Evolutionary conservation across 768 basidiomycete species (phyloP), one percentile per base, ranked within the genome.

Genomic region (Termitomyces sp.): DNA sequence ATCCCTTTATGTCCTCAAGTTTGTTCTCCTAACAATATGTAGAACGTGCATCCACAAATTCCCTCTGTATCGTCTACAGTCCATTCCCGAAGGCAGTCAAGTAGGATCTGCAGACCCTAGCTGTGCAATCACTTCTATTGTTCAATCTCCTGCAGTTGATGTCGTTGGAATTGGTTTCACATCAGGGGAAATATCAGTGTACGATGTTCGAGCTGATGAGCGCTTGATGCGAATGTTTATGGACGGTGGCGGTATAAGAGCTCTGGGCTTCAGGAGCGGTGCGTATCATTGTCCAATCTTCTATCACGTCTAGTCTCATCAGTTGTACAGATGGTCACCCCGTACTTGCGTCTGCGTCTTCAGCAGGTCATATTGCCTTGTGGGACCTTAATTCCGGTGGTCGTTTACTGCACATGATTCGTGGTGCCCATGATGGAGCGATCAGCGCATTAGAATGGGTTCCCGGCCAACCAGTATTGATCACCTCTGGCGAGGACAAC

Each of bases 91-190:
- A 70, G 46, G 66, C 45, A 28, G 11, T 11, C 55, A 55, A 24
- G 38, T 36, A 22, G 65, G 69, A 12, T 57, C 66, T 46, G 68
- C 64, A 62, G 74, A 57, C 60, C 70, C 69, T 7, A 65, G 70
- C 5, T 72, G 68, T 55, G 80, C 91, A 9, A 85, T 98, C 65
- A 95, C 93, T 1, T 78, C 89, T 2, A 69, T 98, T 42, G 85
- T 86, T 1, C 97, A 97, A 71, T 96, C 94, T 9, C 96, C 96
- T 28, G 97, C 96, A 15, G 90, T 98, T 56, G 97, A 99, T 68
- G 94, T 98, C 11, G 82, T 98, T 42, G 97, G 93, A n/a, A 79
- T 99, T 53, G 96, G 94, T 1, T 93, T 92, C 71, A 79, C 88
- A 1, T 92, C 91, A 1, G 97, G 97, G 44, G 88, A 91, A 67